Base-by-base conservation (phyloP, 148 eudicot genomes). In the Rhododendron molle region DNA sequence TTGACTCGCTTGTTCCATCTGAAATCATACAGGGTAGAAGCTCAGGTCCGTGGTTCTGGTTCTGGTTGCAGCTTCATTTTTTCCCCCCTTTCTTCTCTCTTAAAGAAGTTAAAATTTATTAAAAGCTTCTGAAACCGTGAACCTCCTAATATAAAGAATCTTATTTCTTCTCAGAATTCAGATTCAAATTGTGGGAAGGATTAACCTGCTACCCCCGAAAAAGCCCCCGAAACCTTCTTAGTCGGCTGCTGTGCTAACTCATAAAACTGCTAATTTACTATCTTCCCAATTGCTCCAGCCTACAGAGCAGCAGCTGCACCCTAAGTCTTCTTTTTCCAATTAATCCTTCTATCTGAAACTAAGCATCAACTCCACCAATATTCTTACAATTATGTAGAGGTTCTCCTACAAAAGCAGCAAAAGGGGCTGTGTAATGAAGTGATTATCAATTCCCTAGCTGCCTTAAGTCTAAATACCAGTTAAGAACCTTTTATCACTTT, bases 21-120 rank as follows among this genome's bases (percentile, higher is more conserved):
- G 86, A 88, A 90, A 92, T 94, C 89, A 76, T 92, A 92, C 96
- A 94, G 95, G 96, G 87, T 91, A 91, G 87, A 90, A 89, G 94
- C 92, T 89, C 94, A 94, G 92, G 92, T 92, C 89, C 88, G 91
- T 92, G 94, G 93, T 89, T 90, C 76, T 91, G 92, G 88, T 90
- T 88, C 91, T 91, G 88, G 91, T 93, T 89, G 90, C 96, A 87
- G 88, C 91, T 62, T 91, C 88, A 2, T 58, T 43, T 20, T 87
- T 81, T 87, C 78, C 67, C 67, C 74, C 60, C 74, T 65, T 67
- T 83, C 13, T 30, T 34, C 21, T 82, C 50, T 72, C 76, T 82
- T 28, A 2, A 62, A 72, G 40, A 49, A 46, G 78, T 65, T 9
- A 30, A 60, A 46, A 15, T 58, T 77, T 44, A n/a, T 77, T 56